Evolutionary conservation across 2,329 filamentous ascomycete species (phyloP).

Genomic region (Trichoderma sp.): DNA sequence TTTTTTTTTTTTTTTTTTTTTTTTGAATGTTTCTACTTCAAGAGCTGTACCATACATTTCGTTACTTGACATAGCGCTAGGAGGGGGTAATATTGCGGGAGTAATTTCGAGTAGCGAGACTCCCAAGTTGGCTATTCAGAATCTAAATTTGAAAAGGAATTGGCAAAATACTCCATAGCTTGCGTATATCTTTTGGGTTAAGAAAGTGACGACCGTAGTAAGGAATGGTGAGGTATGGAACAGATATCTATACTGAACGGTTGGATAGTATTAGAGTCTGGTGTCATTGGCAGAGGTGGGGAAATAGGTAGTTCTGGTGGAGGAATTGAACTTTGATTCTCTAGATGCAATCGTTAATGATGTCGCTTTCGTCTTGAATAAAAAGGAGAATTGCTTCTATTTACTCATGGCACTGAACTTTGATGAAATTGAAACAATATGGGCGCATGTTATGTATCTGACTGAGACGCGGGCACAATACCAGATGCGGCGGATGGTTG

Average conservation of each 20-base stretch:
- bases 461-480: neutral
- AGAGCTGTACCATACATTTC: constrained; percentile 11
- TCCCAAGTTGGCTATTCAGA: neutral
- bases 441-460: neutral
- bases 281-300: neutral
- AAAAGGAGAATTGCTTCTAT: neutral
- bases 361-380: neutral
- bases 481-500: constrained; percentile 30
- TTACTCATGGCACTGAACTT: neutral
- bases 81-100: constrained; percentile 1
- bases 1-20: neutral
- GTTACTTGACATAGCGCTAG: constrained; percentile 7
- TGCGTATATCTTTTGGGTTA: neutral
- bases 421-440: neutral
- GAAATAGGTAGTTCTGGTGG: neutral
- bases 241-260: neutral
- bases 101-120: neutral
- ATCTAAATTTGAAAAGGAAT: neutral
- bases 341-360: neutral
- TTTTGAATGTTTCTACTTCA: neutral
- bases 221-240: neutral
- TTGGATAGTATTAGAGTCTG: neutral
- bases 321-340: neutral
- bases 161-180: neutral
- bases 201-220: neutral